phyloP scores from a whole-genome alignment of 495 filamentous ascomycete genomes.

The Xylaria telfairii region DNA sequence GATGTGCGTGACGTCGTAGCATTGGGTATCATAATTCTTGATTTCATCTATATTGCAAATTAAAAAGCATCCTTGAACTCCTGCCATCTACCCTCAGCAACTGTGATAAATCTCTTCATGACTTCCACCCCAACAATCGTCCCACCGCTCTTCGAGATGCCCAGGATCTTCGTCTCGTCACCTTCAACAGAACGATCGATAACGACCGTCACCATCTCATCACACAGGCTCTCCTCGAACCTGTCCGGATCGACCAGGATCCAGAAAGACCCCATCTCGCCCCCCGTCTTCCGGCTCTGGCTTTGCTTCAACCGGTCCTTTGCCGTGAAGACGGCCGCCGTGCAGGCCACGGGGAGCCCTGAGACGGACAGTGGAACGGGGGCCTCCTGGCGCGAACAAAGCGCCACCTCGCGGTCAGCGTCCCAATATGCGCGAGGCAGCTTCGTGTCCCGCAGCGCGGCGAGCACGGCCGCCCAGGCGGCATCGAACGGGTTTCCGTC shows the following conservation, averaged over 20 bases:
- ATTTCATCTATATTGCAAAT: conserved; percentile 12
- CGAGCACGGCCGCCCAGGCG: conserved; percentile 82
- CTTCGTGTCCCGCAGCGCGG: conserved; percentile 78
- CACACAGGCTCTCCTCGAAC: conserved; percentile 82
- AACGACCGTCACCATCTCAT: conserved; percentile 75
- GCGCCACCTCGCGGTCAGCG: conserved; percentile 73
- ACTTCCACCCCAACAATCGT: conserved; percentile 46
- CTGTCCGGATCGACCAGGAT: conserved; percentile 87
- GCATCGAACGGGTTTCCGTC: conserved; percentile 92
- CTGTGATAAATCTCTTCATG: conserved; percentile 46
- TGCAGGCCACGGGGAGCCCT: conserved; percentile 73
- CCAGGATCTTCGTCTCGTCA: conserved; percentile 63
- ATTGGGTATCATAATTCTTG: conserved; percentile 28
- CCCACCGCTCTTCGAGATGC: conserved; percentile 87
- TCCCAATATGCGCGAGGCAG: conserved; percentile 90
- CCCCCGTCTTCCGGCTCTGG: conserved; percentile 46
- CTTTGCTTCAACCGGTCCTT: conserved; percentile 53
- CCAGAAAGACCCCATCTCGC: conserved; percentile 64
- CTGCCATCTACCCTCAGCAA: conserved; percentile 50
- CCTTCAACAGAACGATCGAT: conserved; percentile 63
- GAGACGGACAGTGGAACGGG: conserved; percentile 56
- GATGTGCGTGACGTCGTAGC: not conserved
- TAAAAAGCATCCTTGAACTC: conserved; percentile 37
- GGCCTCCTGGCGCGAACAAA: conserved; percentile 70
- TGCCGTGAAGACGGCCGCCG: conserved; percentile 75